Conservation (phyloP, 2,329 filamentous ascomycete species). For the Coniochaeta hoffmannii region DNA sequence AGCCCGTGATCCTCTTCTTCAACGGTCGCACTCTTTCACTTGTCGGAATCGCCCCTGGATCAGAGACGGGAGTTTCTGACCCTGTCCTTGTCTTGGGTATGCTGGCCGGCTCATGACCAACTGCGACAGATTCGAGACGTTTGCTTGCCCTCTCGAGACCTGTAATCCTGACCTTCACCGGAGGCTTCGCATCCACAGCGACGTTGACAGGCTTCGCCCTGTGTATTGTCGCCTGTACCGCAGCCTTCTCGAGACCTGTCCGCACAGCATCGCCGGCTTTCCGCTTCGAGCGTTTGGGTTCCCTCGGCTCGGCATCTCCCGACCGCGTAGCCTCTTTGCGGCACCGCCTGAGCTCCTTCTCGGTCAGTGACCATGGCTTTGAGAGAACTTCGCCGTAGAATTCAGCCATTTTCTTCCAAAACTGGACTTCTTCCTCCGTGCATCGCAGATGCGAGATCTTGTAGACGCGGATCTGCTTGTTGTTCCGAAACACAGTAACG, state of each 20-base stretch:
- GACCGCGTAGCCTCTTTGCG: constrained; percentile 32
- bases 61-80: too few species aligned
- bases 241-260: too few species aligned
- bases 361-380: constrained; percentile 46
- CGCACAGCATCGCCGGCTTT: not conserved
- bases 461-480: constrained; percentile 44
- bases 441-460: constrained; percentile 39
- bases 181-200: not conserved
- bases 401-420: constrained; percentile 47
- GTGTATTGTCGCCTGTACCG: too few species aligned
- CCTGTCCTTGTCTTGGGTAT: not conserved
- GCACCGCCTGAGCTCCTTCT: constrained; percentile 41
- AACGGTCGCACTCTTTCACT: not conserved
- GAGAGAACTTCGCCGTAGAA: constrained; percentile 44
- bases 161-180: not conserved
- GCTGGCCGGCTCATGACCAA: not conserved
- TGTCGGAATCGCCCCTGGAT: too few species aligned
- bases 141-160: not conserved
- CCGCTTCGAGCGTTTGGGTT: not conserved
- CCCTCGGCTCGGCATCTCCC: not conserved
- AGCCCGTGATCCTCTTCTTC: not conserved
- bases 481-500: constrained; percentile 37
- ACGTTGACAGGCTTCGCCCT: too few species aligned
- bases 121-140: not conserved
- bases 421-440: constrained; percentile 49